A percentile compares a stretch with the other conserved stretches of the same genome.
phyloP scores from a whole-genome alignment of 169 alveolate species.

The Plasmodium blacklocki region DNA sequence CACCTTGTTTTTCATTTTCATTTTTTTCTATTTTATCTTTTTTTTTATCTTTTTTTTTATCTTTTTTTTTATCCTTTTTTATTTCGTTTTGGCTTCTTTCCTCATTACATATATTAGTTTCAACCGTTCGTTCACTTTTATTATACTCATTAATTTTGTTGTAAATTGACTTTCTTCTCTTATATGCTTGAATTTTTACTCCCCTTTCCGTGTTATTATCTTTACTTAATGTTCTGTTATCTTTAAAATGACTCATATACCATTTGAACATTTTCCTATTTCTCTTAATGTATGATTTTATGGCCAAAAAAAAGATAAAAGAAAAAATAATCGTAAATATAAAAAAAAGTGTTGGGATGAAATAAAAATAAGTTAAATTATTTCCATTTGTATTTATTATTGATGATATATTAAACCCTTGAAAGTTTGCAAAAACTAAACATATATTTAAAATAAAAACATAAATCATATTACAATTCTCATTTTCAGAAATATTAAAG shows the following conservation, averaged over 20 bases:
- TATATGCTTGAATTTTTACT: background rate
- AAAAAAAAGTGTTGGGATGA: conserved; percentile 52
- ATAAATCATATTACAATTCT: conserved; percentile 19
- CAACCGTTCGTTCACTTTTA: background rate
- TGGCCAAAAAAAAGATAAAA: conserved; percentile 44
- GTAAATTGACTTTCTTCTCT: background rate
- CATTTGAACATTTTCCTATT: conserved; percentile 16
- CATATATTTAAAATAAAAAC: conserved; percentile 68
- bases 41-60: background rate
- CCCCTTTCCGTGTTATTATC: conserved; percentile 5
- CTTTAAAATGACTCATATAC: conserved; percentile 17
- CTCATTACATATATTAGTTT: background rate
- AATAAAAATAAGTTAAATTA: conserved; percentile 18
- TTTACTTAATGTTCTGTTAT: background rate
- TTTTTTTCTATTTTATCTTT: background rate
- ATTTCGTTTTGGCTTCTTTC: background rate
- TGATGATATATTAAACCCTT: conserved; percentile 59
- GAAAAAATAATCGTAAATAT: conserved; percentile 61
- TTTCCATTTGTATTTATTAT: conserved; percentile 18
- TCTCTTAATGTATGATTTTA: conserved; percentile 66
- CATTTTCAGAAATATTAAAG: conserved; percentile 41
- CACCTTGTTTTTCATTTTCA: background rate
- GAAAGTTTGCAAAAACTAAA: conserved; percentile 70
- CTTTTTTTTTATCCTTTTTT: background rate
- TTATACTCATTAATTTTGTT: background rate